Conservation (phyloP, 2,329 filamentous ascomycete genomes). For the Coleophoma cylindrospora region DNA sequence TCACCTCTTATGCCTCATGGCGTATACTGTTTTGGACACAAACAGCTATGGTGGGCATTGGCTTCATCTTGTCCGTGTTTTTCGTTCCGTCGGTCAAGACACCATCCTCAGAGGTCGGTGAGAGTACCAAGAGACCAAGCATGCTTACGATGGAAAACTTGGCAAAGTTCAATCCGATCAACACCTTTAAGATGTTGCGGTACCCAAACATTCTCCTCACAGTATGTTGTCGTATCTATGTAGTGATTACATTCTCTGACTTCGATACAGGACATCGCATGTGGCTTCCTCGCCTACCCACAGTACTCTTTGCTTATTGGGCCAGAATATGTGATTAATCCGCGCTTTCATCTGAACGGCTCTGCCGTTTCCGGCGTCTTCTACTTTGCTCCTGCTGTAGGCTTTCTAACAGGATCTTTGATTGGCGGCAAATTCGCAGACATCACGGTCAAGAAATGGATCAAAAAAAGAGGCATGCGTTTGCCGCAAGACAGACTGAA, state of each 20-base stretch:
- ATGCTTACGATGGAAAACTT: neutral
- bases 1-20: slow-evolving; percentile 26
- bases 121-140: too few species aligned
- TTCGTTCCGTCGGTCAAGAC: slow-evolving; percentile 15
- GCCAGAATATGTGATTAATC: slow-evolving; percentile 63
- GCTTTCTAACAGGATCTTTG: slow-evolving; percentile 61
- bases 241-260: neutral
- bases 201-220: slow-evolving; percentile 22
- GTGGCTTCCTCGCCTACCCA: slow-evolving; percentile 15
- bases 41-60: slow-evolving; percentile 22
- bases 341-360: slow-evolving; percentile 59
- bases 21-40: slow-evolving; percentile 28
- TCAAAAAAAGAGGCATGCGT: slow-evolving; percentile 29
- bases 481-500: slow-evolving; percentile 28
- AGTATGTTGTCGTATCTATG: slow-evolving; percentile 6
- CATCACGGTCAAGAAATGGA: slow-evolving; percentile 32
- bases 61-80: slow-evolving; percentile 22
- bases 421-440: slow-evolving; percentile 51
- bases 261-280: slow-evolving; percentile 6
- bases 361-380: slow-evolving; percentile 62
- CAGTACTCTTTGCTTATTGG: slow-evolving; percentile 53
- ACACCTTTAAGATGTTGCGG: slow-evolving; percentile 16
- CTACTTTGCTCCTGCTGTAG: slow-evolving; percentile 63
- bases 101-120: too few species aligned
- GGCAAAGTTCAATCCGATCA: slow-evolving; percentile 17